Evolutionary conservation across 345 rosid species (phyloP), one percentile per base, ranked within the genome.

Genomic region (Lumnitzera racemosa): DNA sequence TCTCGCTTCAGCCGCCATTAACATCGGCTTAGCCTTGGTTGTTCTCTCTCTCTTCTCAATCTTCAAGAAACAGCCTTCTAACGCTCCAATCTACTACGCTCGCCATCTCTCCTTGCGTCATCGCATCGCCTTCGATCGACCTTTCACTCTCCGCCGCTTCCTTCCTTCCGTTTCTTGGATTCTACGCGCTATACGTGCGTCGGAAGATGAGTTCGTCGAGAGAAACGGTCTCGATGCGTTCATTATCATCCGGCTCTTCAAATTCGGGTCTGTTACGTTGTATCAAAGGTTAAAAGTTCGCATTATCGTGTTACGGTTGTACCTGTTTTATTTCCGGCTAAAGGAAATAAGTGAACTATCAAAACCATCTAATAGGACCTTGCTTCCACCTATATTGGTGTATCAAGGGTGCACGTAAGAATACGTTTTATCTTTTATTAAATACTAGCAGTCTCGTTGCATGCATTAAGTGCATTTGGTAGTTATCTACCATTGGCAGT

Each of bases 81-180:
- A 81, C 72, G 86, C 96, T 50, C 72, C 76, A 63, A 73, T 89
- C 46, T 89, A 87, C 88, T 84, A 81, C 79, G 87, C 96, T 53
- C 96, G 89, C 63, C 91, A 75, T 51, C 80, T 89, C 74, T 76
- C 90, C 1, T 70, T 68, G 51, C 66, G 60, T 16, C 70, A 56
- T 46, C 72, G 15, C 46, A 27, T 80, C 23, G 68, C 72, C 48
- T 67, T 78, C 17, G 71, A 69, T 49, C 72, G 70, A 14, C 62
- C 81, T 24, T 47, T 72, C 60, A 36, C 81, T 17, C 67, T 82
- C 52, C 70, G 69, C 62, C 86, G 94, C 51, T 83, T 85, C 70
- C 78, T 87, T 11, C 97, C 97, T 51, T 89, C 97, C 2, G 51
- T 89, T n/a, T 80, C 90, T 0, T 92, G 98, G 97, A 82, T 92